Base-by-base conservation (phyloP, 2,329 filamentous ascomycete species). In the Botrytis sinoallii region DNA sequence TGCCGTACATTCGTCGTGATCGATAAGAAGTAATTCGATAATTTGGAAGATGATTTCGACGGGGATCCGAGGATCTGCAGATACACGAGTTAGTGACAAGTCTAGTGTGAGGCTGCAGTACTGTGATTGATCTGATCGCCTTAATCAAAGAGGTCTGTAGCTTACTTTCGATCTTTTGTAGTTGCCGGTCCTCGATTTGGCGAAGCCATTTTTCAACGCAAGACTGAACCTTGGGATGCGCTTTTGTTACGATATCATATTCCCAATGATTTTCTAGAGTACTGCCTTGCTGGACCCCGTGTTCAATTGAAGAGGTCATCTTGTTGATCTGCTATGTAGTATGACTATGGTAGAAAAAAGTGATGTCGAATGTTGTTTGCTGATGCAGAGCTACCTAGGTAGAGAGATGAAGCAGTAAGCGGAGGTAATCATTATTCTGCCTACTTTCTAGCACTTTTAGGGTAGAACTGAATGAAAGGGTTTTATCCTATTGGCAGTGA, bases 211-310 rank as follows among this genome's bases (percentile, higher is more conserved):
- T 29, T 8, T 55, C 32, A 38, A 67, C 25, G 22, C 46, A 22
- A 4, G 12, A n/a, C 10, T 52, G 64, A 38, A 67, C 64, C 14
- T 2, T 67, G 16, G 64, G 64, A 40, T 67, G 32, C 7, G 22
- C 32, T 9, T n/a, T 38, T 40, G 32, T n/a, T 20, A 52, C 22
- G 12, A 38, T 25, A 38, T 52, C 6, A 18, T n/a, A 4, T 38
- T 16, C 44, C 14, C 22, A 38, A 14, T 52, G 32, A 16, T 29
- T 9, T n/a, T 6, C n/a, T 18, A 5, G 3, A 18, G 14, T 10
- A 7, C 1, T 20, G 2, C 4, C 14, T n/a, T 6, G 14, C 20
- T 6, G 4, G 1, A 9, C 7, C 20, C 40, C 14, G 2, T 3
- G 1, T 8, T 8, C 3, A 38, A 29, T 18, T 7, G 46, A 38